Base-by-base conservation (phyloP, 176 grass and related monocot species). In the Thalia dealbata region DNA sequence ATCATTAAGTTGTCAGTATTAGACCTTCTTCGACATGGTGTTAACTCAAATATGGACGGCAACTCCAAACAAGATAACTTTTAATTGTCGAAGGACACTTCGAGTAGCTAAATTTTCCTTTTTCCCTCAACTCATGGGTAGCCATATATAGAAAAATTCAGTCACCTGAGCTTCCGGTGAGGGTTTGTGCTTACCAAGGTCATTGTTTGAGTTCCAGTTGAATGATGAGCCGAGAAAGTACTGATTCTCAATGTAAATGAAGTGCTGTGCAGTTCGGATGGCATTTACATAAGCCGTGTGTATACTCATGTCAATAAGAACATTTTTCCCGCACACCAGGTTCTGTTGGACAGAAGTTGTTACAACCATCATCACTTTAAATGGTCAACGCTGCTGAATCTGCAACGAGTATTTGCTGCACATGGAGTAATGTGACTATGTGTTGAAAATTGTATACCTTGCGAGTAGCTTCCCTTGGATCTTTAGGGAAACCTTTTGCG, bases 171-270 rank as follows among this genome's bases (percentile, higher is more conserved):
- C 22, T 29, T 55, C 24, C 71, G 22, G 26, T 12, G 64, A 60
- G n/a, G 5, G n/a, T n/a, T 23, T 52, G 70, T 55, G 64, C 63
- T 84, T 89, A 96, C 92, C 92, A 21, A 91, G 18, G 81, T 92
- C 87, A 75, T 88, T 89, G 78, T 96, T 70, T 32, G 92, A 96
- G 86, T 90, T 79, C 89, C 92, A 96, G 76, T 96, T 92, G 70
- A 96, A 96, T 58, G 92, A 96, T 52, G 89, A 92, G 26, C 92
- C 92, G 18, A 96, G 81, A 70, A 96, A 96, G 66, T 96, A 96
- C 52, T 96, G 92, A 83, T 96, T 96, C 86, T 96, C 92, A 80
- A 96, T 90, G 84, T 96, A 92, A 76, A 96, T 90, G 42, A 84
- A 92, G 67, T 92, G 92, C 35, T 96, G 89, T 24, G 92, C 92